Conservation (phyloP, 2,329 filamentous ascomycete species). For the Ophiostoma sp. region DNA sequence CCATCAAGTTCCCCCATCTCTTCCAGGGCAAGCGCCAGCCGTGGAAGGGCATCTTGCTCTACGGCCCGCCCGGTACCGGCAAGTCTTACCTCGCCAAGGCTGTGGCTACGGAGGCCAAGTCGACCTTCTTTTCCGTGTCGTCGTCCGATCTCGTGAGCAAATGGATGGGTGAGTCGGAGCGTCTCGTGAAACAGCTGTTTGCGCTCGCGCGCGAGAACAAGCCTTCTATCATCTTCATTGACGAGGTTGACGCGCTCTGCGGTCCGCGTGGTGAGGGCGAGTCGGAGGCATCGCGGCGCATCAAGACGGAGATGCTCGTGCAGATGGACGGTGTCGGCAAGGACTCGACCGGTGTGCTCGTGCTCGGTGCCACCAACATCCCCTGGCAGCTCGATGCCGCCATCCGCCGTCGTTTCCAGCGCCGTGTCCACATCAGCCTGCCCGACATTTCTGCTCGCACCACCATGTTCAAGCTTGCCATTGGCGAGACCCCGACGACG, state of each 20-base stretch:
- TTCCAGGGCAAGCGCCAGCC: conserved; percentile 95
- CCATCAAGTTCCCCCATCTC: conserved; percentile 95
- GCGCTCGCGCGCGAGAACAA: conserved; percentile 98
- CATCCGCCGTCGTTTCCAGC: conserved; percentile 91
- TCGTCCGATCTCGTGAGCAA: conserved; percentile 97
- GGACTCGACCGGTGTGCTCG: conserved; percentile 87
- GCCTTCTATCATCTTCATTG: conserved; percentile 68
- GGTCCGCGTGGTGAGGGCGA: conserved; percentile 90
- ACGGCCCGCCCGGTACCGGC: conserved; percentile 92
- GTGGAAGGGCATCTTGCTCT: conserved; percentile 96
- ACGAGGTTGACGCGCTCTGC: conserved; percentile 74
- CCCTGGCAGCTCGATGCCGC: conserved; percentile 97
- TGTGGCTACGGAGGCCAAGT: conserved; percentile 96
- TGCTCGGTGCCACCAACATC: conserved; percentile 95
- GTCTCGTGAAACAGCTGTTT: conserved; percentile 95
- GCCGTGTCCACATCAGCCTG: conserved; percentile 89
- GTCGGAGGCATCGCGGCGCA: conserved; percentile 91
- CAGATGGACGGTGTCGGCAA: conserved; percentile 99
- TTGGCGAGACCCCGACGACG: conserved; percentile 88
- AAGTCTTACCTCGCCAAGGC: conserved; percentile 98
- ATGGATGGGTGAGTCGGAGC: conserved; percentile 99
- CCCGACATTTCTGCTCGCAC: conserved; percentile 83
- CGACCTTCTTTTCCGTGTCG: conserved; percentile 97
- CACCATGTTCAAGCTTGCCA: conserved; percentile 89
- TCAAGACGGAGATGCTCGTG: conserved; percentile 96